Percentiles rank a stretch among this genome's conserved stretches.
Conservation (phyloP, 495 filamentous ascomycete genomes). For the Apiosordaria backusii region DNA sequence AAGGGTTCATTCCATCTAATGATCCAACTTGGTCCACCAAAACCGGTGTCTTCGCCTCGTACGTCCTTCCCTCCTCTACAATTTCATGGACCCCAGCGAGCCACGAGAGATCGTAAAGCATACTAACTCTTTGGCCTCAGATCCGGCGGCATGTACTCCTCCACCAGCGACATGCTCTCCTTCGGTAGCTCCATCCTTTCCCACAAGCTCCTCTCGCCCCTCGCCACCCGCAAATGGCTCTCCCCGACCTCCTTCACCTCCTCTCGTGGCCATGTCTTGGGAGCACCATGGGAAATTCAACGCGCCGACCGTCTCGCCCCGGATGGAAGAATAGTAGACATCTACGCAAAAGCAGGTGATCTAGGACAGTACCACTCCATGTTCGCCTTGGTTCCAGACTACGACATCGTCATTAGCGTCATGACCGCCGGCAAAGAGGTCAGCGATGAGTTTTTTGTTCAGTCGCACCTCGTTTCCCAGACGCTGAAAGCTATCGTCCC, state of each 20-base stretch:
- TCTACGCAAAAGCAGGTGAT: constrained; percentile 3
- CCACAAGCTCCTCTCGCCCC: constrained; percentile 1
- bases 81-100: neutral
- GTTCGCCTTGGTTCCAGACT: constrained; percentile 2
- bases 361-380: neutral
- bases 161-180: constrained; percentile 1
- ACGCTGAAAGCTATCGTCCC: constrained; percentile 2
- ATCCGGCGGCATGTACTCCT: constrained; percentile 7
- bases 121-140: neutral
- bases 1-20: neutral
- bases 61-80: neutral
- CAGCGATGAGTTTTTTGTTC: neutral
- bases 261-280: constrained; percentile 3
- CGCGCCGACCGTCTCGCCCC: constrained; percentile 1
- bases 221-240: constrained; percentile 1
- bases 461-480: neutral
- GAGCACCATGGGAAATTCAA: constrained; percentile 9
- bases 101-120: neutral
- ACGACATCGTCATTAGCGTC: constrained; percentile 7
- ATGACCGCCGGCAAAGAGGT: constrained; percentile 2
- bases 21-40: neutral
- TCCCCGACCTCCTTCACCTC: constrained; percentile 2
- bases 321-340: neutral
- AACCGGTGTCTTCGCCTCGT: neutral
- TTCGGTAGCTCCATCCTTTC: neutral